phyloP scores from a whole-genome alignment of 2,329 filamentous ascomycete genomes.

The Aspergillus latus region DNA sequence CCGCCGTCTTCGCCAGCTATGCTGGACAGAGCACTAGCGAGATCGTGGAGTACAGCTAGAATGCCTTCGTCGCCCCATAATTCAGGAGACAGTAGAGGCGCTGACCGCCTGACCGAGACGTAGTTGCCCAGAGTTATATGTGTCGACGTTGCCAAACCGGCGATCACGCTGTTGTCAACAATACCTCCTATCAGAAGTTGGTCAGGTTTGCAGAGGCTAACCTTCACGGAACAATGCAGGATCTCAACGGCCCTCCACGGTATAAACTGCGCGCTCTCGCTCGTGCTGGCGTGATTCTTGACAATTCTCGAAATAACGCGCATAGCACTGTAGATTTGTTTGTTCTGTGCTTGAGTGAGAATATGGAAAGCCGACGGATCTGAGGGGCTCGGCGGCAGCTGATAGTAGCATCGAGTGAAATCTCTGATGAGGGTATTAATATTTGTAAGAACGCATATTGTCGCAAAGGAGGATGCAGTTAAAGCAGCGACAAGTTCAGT shows the following conservation, averaged over 20 bases:
- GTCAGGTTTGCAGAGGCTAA: conserved; percentile 35
- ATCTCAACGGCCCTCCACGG: conserved; percentile 24
- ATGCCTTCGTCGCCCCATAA: background rate
- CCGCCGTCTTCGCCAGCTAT: background rate
- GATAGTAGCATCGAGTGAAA: conserved; percentile 38
- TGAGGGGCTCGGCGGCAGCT: conserved; percentile 31
- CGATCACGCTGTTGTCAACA: conserved; percentile 33
- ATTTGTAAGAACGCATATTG: background rate
- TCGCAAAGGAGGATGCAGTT: background rate
- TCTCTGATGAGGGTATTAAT: conserved; percentile 28
- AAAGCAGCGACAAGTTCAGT: conserved; percentile 23
- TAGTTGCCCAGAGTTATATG: conserved; percentile 24
- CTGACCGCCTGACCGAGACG: background rate
- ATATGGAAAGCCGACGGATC: conserved; percentile 38
- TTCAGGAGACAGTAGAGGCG: background rate
- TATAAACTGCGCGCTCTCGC: background rate
- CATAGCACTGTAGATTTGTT: conserved; percentile 20
- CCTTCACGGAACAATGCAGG: conserved; percentile 27
- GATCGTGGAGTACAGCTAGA: background rate
- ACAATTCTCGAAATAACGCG: background rate
- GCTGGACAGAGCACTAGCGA: background rate
- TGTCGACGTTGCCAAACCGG: conserved; percentile 33
- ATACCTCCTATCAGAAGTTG: conserved; percentile 37
- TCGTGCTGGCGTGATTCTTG: background rate
- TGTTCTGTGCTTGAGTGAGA: conserved; percentile 35